Base-by-base conservation (phyloP, 1,284 basidiomycete genomes). In the Sporisorium reilianum region DNA sequence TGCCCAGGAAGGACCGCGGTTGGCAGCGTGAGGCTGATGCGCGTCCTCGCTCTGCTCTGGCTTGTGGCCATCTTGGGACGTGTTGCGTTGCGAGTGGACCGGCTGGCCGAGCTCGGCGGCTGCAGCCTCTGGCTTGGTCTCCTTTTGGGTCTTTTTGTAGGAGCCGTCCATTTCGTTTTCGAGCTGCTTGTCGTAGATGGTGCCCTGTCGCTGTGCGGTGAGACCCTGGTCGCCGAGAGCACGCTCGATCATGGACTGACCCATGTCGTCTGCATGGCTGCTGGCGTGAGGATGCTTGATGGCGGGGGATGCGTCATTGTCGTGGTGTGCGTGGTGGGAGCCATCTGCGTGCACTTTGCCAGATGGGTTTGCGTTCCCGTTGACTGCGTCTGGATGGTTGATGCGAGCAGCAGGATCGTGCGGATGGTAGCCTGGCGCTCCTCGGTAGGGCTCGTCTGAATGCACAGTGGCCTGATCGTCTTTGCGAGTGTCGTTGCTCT, bases 1-100 rank as follows among this genome's bases (percentile, higher is more conserved):
- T 9, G 77, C 79, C 77, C 77, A 80, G 1, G 72, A 72, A 12
- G 79, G 77, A 44, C 79, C 78, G 18, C 75, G 67, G 16, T 75
- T 55, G 52, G 70, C 73, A 14, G 63, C 64, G 23, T 71, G 67
- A 7, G 48, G 26, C 34, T 68, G 71, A 52, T 74, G 65, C 0
- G 65, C 71, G 25, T 64, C 50, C 12, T 42, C 22, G 52, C 38
- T 46, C 18, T 53, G 41, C 23, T 65, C 38, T 5, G 56, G 38
- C 11, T 61, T 41, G 14, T 46, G 38, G 6, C 36, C 34, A 9
- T 60, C 60, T 10, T 44, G 40, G 3, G 56, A 38, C 36, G 42
- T 30, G 52, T 75, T 75, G 50, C 61, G 72, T 14, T 75, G 60
- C 3, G 67, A 64, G 23, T 67, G 65, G n/a, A 75, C 45, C 11